Conservation (phyloP, 805 yeast species). For the Millerago galiae region DNA sequence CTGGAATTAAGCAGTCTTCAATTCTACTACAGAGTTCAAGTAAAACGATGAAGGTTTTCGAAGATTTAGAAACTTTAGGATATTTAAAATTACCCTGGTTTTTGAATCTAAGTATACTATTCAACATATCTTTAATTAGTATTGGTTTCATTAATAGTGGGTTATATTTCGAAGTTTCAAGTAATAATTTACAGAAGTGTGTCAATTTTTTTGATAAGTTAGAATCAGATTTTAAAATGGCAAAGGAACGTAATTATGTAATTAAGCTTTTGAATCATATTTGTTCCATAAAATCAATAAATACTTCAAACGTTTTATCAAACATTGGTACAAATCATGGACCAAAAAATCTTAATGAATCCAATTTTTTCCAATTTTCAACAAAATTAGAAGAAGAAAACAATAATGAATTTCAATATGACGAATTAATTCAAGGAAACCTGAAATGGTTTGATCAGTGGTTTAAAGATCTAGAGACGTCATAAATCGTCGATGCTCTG, state of each 20-base stretch:
- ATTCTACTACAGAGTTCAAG: conserved; percentile 27
- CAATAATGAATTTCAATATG: conserved; percentile 1
- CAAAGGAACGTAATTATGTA: conserved; percentile 56
- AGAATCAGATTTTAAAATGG: conserved; percentile 36
- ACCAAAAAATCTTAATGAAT: conserved; percentile 41
- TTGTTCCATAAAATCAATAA: conserved; percentile 36
- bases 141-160: conserved; percentile 41
- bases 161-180: conserved; percentile 11
- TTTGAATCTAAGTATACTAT: conserved; percentile 36
- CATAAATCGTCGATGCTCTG: no score
- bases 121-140: conserved; percentile 37
- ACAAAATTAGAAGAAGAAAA: conserved; percentile 22
- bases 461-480: conserved; percentile 15
- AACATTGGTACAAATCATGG: conserved; percentile 49
- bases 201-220: conserved; percentile 21
- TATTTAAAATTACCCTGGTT: conserved; percentile 45
- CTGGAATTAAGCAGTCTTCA: conserved; percentile 4
- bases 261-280: conserved; percentile 48
- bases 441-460: conserved; percentile 53
- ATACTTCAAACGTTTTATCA: conserved; percentile 30
- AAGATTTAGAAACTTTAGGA: conserved; percentile 25
- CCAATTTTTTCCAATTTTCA: conserved; percentile 42
- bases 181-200: conserved; percentile 11
- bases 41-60: conserved; percentile 28
- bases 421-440: conserved; percentile 35